Evolutionary conservation across 345 rosid genomes (phyloP).

Genomic region (Populus ilicifolia): DNA sequence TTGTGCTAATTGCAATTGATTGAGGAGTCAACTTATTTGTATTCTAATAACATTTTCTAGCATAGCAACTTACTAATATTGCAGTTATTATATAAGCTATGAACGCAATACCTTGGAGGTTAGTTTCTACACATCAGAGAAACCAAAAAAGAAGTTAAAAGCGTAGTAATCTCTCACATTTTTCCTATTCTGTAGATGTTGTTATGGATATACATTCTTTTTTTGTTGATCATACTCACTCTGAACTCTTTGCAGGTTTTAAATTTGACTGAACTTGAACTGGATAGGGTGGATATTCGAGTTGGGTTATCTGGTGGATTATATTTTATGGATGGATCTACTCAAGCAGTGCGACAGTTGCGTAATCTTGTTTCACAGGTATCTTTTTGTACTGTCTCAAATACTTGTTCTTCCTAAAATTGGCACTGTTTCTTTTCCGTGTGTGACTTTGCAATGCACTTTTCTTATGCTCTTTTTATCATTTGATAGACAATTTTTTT

Average conservation of each 20-base stretch:
- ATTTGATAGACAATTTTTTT: not conserved
- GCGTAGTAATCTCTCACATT: not conserved
- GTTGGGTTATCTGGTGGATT: constrained; percentile 92
- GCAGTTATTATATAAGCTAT: not conserved
- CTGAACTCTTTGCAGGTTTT: constrained; percentile 55
- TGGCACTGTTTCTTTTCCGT: not conserved
- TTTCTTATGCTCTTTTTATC: not conserved
- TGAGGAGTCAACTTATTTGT: not conserved
- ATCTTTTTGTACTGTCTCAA: constrained; percentile 18
- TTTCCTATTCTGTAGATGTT: not conserved
- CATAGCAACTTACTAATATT: not conserved
- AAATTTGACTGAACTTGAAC: constrained; percentile 87
- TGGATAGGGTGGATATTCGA: constrained; percentile 86
- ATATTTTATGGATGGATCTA: constrained; percentile 94
- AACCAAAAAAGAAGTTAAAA: not conserved
- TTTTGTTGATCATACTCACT: too few relatives aligned
- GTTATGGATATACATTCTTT: not conserved
- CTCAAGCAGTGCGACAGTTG: constrained; percentile 92
- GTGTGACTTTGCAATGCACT: not conserved
- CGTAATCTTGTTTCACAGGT: constrained; percentile 95
- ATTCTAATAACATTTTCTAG: too few relatives aligned
- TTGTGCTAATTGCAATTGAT: not conserved
- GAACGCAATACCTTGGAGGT: not conserved
- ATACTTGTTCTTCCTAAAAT: not conserved
- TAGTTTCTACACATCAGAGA: not conserved